Evolutionary conservation across 2,329 filamentous ascomycete genomes (phyloP), one percentile per base, ranked within the genome.

Genomic region (Verticillium klebahnii): DNA sequence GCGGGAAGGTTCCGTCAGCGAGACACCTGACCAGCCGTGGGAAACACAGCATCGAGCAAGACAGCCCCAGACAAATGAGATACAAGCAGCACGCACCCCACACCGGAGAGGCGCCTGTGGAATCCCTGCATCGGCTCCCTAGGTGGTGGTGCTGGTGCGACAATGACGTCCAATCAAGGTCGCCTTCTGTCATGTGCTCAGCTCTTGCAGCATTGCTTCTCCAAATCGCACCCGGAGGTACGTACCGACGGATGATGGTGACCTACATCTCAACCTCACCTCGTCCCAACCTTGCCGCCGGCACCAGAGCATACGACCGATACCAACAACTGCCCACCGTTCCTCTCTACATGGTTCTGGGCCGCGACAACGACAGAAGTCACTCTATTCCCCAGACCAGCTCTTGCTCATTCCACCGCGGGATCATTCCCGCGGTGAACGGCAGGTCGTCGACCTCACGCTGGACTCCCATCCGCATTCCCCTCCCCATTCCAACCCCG

Each of bases 391-490:
- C 19, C 19, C 23, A 56, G 54, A 56, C 54, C 25, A 56, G 54
- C 54, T 56, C 45, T 56, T 56, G 25, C 54, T 31, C 54, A 31
- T 56, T 34, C 60, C 60, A 61, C 75, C 74, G 76, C 75, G 75
- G 76, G 73, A 63, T 56, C 67, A 64, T 65, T 67, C 67, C 75
- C 75, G 76, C 76, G 74, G 70, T 60, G 62, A 64, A 56, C 54
- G 54, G 25, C 54, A 52, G 45, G 25, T 56, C 54, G 15, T 55
- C 74, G 68, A 73, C 72, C 71, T 69, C 75, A 76, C 75, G 69
- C 75, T 78, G 76, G 76, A 78, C 70, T 70, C 68, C 70, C 69
- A 72, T 68, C 72, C 69, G 67, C 67, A 69, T 60, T 57, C 60
- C 58, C 60, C 60, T 68, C 64, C 73, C 66, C 70, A 67, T 68